These are phyloP conservation scores for Volvariella surrecta DNA, from an alignment of 1,284 basidiomycete genomes.

Conservation along the genomic window DNA sequence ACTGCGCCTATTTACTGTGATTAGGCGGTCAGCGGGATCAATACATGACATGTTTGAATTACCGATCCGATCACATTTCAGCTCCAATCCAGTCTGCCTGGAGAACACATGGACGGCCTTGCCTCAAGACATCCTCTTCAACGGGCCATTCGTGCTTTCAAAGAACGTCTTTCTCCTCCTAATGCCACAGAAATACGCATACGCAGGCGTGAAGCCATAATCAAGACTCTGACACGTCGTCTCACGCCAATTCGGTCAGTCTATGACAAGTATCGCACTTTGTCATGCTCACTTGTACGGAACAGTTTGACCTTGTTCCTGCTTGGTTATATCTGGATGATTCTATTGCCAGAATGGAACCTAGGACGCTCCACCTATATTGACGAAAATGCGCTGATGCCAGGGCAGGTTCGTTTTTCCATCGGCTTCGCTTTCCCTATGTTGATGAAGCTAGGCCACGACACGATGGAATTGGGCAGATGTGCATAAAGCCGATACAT, in stretches of 20 bases:
- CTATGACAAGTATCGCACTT: no score
- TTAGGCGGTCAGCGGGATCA: no score
- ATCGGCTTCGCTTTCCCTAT: neutral
- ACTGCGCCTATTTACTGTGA: no score
- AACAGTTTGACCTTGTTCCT: conserved; percentile 47
- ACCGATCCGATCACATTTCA: no score
- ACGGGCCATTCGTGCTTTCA: no score
- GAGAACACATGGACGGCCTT: neutral
- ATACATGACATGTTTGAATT: no score
- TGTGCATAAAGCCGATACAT: conserved; percentile 75
- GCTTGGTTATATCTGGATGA: conserved; percentile 69
- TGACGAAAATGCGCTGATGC: conserved; percentile 91
- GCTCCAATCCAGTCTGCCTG: conserved; percentile 5
- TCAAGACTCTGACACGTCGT: conserved; percentile 19
- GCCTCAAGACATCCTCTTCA: no score
- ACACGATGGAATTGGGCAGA: conserved; percentile 87
- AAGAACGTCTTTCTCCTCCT: no score
- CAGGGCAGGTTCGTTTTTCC: conserved; percentile 59
- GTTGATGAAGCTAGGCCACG: conserved; percentile 51
- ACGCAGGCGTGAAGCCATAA: conserved; percentile 27
- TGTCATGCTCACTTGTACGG: conserved; percentile 5
- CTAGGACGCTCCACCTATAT: conserved; percentile 72
- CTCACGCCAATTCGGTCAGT: conserved; percentile 26
- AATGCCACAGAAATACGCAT: conserved; percentile 23
- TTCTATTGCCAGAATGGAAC: conserved; percentile 54